Conservation (phyloP, 2,329 filamentous ascomycete genomes). For the Penicillium sclerotigenum region DNA sequence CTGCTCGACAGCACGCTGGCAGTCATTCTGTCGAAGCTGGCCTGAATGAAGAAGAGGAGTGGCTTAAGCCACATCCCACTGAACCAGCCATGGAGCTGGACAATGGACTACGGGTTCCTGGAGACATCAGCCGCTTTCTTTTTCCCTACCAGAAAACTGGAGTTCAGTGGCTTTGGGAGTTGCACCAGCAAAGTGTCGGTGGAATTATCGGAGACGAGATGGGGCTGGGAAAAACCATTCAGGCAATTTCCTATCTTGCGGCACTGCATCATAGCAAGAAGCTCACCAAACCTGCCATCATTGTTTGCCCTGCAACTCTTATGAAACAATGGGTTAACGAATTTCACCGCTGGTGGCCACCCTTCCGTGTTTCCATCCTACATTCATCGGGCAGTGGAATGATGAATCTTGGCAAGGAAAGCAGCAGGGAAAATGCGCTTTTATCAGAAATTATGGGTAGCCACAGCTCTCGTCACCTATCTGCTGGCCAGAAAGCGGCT, state of each 20-base stretch:
- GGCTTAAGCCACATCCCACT: constrained; percentile 82
- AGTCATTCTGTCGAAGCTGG: constrained; percentile 39
- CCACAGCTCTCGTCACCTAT: constrained; percentile 36
- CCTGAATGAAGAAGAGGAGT: constrained; percentile 53
- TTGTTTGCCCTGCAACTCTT: constrained; percentile 91
- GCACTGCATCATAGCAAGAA: constrained; percentile 88
- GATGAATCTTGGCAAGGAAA: constrained; percentile 69
- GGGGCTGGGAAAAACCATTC: constrained; percentile 94
- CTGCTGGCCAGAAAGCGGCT: constrained; percentile 64
- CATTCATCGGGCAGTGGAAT: constrained; percentile 96
- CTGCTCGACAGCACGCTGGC: constrained; percentile 53
- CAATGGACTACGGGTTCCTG: constrained; percentile 75
- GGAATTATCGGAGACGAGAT: constrained; percentile 97
- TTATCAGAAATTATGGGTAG: constrained; percentile 56
- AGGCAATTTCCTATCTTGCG: constrained; percentile 77
- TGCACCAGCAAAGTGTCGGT: constrained; percentile 84
- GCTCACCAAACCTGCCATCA: constrained; percentile 77
- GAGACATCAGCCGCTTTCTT: constrained; percentile 85
- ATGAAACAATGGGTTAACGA: constrained; percentile 98
- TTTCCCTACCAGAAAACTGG: constrained; percentile 98
- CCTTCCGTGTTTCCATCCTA: constrained; percentile 89
- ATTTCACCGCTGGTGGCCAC: constrained; percentile 99
- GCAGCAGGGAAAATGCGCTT: constrained; percentile 60
- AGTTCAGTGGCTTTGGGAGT: constrained; percentile 91
- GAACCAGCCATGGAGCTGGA: constrained; percentile 56